These are phyloP conservation scores for Aspergillus alliaceus DNA, from an alignment of 2,329 filamentous ascomycete genomes.

Conservation along the genomic window DNA sequence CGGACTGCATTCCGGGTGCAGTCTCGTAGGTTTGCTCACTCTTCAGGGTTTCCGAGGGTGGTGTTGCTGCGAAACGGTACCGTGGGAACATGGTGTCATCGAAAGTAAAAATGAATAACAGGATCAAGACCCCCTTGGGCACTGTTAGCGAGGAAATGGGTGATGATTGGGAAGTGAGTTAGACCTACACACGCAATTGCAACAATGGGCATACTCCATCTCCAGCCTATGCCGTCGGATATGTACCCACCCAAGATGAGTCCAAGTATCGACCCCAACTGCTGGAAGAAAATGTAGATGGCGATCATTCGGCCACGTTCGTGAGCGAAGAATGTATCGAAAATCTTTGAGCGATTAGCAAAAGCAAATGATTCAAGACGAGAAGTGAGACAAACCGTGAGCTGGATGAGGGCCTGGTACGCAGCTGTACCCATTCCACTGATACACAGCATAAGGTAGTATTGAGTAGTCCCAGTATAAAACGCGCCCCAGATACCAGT, in stretches of 20 bases:
- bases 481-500: slow-evolving; percentile 35
- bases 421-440: slow-evolving; percentile 38
- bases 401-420: slow-evolving; percentile 41
- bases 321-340: slow-evolving; percentile 43
- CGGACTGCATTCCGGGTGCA: not conserved
- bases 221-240: slow-evolving; percentile 35
- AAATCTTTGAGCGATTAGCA: slow-evolving; percentile 22
- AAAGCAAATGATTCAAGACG: not conserved
- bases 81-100: slow-evolving; percentile 40
- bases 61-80: slow-evolving; percentile 24
- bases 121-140: slow-evolving; percentile 21
- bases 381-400: slow-evolving; percentile 26
- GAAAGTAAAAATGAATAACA: slow-evolving; percentile 34
- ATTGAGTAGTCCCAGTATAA: slow-evolving; percentile 27
- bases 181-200: slow-evolving; percentile 30
- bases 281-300: slow-evolving; percentile 42
- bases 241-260: slow-evolving; percentile 40
- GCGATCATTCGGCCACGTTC: slow-evolving; percentile 39
- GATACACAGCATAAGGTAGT: slow-evolving; percentile 29
- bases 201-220: slow-evolving; percentile 35
- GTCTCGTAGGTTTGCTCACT: not conserved
- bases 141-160: not conserved
- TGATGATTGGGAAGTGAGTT: not conserved
- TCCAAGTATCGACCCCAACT: slow-evolving; percentile 40
- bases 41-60: not conserved